Evolutionary conservation across 139 green algal species (phyloP).

Genomic region (Chlorella vulgaris): DNA sequence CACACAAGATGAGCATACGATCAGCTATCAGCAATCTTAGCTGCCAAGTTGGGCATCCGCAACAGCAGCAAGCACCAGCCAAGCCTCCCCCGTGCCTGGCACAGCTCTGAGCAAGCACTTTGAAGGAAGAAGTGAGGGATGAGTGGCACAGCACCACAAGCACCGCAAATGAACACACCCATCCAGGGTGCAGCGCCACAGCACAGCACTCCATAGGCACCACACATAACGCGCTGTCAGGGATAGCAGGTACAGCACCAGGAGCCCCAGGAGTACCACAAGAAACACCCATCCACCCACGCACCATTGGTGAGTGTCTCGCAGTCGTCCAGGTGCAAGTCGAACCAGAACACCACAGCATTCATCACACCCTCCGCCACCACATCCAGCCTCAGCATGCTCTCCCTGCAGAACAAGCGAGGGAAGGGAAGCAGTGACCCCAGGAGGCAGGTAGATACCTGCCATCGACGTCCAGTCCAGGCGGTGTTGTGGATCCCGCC

Average conservation of each 20-base stretch:
- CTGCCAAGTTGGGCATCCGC: too few relatives aligned
- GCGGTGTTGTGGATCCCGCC: too few relatives aligned
- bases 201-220: not conserved
- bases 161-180: not conserved
- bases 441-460: not conserved
- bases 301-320: constrained; percentile 62
- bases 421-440: not conserved
- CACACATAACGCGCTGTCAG: too few relatives aligned
- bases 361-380: constrained; percentile 68
- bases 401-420: constrained; percentile 44
- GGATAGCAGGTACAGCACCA: too few relatives aligned
- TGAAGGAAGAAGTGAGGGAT: too few relatives aligned
- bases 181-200: not conserved
- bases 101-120: too few relatives aligned
- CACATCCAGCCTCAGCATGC: constrained; percentile 64
- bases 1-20: not conserved
- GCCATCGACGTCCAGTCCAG: too few relatives aligned
- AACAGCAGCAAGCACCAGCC: too few relatives aligned
- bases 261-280: not conserved
- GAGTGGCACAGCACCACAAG: not conserved
- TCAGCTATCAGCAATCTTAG: not conserved
- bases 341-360: constrained; percentile 82
- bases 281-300: not conserved
- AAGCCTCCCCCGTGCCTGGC: too few relatives aligned
- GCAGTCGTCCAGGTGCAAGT: constrained; percentile 78